phyloP scores from a whole-genome alignment of 2,329 filamentous ascomycete genomes.

The Colletotrichum sojae region DNA sequence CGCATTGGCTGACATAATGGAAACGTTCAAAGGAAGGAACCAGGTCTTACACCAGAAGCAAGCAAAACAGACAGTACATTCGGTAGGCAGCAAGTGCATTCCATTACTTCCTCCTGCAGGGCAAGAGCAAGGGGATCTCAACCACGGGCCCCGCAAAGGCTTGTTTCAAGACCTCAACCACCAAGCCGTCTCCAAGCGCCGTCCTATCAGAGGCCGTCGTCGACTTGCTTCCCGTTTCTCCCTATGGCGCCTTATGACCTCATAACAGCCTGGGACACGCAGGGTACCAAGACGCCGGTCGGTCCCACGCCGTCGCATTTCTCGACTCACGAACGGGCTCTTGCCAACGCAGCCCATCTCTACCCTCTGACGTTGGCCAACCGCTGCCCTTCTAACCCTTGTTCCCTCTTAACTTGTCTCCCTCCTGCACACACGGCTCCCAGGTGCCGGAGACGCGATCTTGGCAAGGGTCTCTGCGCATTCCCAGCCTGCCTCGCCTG shows the following conservation, averaged over 20 bases:
- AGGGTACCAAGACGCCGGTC: conserved; percentile 15
- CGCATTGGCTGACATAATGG: conserved; percentile 31
- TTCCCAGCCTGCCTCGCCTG: no score
- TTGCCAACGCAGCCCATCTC: conserved; percentile 15
- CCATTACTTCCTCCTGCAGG: conserved; percentile 12
- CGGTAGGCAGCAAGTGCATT: no score
- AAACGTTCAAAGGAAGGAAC: background rate
- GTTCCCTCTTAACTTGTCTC: conserved; percentile 16
- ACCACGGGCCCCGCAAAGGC: conserved; percentile 26
- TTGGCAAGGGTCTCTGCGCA: conserved; percentile 34
- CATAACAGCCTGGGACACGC: conserved; percentile 7
- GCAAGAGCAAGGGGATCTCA: conserved; percentile 18
- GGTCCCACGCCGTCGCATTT: background rate
- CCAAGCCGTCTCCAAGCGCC: background rate
- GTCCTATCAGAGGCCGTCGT: conserved; percentile 22
- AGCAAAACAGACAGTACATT: no score
- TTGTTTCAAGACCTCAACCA: conserved; percentile 37
- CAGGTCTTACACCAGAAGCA: background rate
- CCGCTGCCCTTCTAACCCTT: background rate
- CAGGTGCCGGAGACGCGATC: conserved; percentile 19
- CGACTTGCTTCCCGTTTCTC: conserved; percentile 6
- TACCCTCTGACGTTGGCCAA: conserved; percentile 32
- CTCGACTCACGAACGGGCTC: conserved; percentile 3
- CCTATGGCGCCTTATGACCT: conserved; percentile 32
- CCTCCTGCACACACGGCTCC: background rate